Base-by-base conservation (phyloP, 306 rosid species). In the Chamaecrista fasciculata region DNA sequence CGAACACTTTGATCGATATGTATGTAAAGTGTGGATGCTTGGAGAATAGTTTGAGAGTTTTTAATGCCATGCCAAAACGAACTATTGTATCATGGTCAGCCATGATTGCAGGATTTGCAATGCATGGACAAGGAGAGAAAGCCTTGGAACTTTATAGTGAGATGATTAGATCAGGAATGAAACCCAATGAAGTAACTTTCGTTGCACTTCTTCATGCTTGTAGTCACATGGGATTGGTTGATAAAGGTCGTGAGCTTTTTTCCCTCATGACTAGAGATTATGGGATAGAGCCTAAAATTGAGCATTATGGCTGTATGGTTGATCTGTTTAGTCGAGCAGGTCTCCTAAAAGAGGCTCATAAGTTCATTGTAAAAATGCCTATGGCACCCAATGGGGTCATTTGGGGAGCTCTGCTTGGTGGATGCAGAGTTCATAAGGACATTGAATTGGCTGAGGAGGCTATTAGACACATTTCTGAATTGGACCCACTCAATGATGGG, bases 1-100 rank as follows among this genome's bases (percentile, higher is more conserved):
- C 73, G 15, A 81, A 83, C 55, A 81, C 85, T 39, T 53, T 81
- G 65, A 86, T 83, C 28, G 85, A 81, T 70, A 83, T 79, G 86
- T 86, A 76, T 66, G 79, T 79, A 33, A 83, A 86, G 74, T 86
- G 91, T 74, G 88, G 88, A 6, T 86, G 86, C 77, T 68, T 86
- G 73, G 74, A 81, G 48, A 82, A 76, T 9, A 84, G 88, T 52
- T 60, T 14, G 19, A 49, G 33, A 40, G 79, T 81, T 44, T 86
- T 83, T 15, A 47, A 70, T 26, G 47, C 23, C 48, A 74, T 80
- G 81, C 61, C 71, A 48, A 82, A 63, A 42, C 79, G 69, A 24
- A 81, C 85, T 1, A 69, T 83, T 33, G 86, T 83, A n/a, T 80
- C 91, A 8, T 81, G 86, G 85, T 86, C 88, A 4, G 79, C 84